Conservation (phyloP, 2,329 filamentous ascomycete species). For the Fusarium sp. region DNA sequence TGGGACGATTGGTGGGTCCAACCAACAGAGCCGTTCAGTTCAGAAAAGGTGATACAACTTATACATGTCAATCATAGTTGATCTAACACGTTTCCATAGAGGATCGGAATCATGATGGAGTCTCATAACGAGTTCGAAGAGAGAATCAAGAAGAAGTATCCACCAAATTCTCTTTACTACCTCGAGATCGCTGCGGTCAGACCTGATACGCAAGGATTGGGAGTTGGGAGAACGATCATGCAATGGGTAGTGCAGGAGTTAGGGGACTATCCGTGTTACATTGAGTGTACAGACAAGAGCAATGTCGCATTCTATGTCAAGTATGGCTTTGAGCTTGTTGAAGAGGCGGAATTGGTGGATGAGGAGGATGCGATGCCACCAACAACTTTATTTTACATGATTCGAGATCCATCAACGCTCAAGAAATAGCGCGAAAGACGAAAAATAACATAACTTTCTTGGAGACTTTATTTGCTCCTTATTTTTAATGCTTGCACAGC, state of each 20-base stretch:
- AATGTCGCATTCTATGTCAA: background rate
- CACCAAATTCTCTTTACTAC: background rate
- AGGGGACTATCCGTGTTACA: background rate
- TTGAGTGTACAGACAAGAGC: background rate
- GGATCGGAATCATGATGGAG: background rate
- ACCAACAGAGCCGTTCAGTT: background rate
- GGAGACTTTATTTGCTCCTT: background rate
- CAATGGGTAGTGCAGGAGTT: background rate
- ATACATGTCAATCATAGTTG: fast-evolving
- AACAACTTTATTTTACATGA: background rate
- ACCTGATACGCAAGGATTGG: background rate
- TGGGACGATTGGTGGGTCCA: background rate
- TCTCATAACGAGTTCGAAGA: background rate
- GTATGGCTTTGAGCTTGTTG: background rate
- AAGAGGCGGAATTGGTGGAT: background rate
- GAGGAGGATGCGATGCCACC: background rate
- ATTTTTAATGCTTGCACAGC: background rate
- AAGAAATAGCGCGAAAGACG: background rate
- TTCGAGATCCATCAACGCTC: background rate
- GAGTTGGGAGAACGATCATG: background rate
- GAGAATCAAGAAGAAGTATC: background rate
- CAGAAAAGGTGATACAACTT: background rate
- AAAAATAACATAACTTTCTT: background rate
- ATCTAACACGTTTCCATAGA: background rate
- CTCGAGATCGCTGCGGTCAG: background rate